Evolutionary conservation across 768 basidiomycete genomes (phyloP), one percentile per base, ranked within the genome.

Genomic region (Antrodiella citrinella): DNA sequence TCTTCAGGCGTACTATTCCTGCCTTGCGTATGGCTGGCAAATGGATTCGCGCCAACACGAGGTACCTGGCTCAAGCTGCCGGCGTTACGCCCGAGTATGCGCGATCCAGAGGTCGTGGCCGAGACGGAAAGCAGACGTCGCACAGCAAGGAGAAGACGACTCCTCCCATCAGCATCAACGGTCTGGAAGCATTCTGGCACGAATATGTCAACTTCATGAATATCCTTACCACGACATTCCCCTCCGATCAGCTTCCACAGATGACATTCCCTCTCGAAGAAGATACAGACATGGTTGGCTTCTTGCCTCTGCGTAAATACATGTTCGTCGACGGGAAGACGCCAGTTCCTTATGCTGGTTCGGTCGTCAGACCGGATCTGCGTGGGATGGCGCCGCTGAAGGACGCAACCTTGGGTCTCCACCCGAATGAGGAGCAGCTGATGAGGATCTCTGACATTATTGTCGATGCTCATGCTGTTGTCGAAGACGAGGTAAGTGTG

Each of bases 371-470:
- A 30, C 3, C 19, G 46, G 50, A 20, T 54, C 50, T 23, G 23
- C 44, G 23, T 57, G 48, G 38, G 7, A 35, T 35, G 30, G 7
- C 30, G 15, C 30, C 30, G 30, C 15, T 35, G 15, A 15, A 35
- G 30, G 30, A 35, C 30, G 30, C 30, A 15, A 44, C 51, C 21
- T 64, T 63, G 26, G 78, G 64, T 24, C 78, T 79, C 1, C 85
- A 98, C 69, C 96, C 96, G 5, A 98, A 99, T 58, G 93, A 89
- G 51, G 92, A 95, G 70, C 89, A 94, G 58, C 68, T 99, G 40
- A 94, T 97, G 91, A 76, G 96, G 56, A 87, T 99, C 51, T 75
- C 80, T 43, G 95, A 96, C 67, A 69, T 96, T 39, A 70, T 93
- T 44, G 67, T 74, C 12, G 91, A 96, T 60, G 86, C 84, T 1